phyloP scores from a whole-genome alignment of 768 basidiomycete species.

The Boletus subcaerulescens region DNA sequence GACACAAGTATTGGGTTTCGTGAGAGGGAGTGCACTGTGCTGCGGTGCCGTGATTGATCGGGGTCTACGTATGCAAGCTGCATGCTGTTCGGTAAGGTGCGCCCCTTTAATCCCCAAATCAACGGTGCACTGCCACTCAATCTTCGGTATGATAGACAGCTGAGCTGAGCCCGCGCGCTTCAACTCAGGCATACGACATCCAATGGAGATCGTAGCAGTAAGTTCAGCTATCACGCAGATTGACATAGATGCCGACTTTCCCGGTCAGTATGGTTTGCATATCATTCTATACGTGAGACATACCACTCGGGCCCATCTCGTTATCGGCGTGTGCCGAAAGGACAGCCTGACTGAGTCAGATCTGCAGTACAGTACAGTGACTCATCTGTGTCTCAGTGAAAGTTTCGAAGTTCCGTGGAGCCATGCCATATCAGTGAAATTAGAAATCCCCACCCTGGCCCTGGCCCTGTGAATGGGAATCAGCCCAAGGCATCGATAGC shows the following conservation, averaged over 20 bases:
- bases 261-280: not conserved
- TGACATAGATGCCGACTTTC: not conserved
- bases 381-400: not conserved
- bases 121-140: conserved; percentile 23
- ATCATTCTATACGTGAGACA: not conserved
- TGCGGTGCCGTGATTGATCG: conserved; percentile 21
- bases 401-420: conserved; percentile 8
- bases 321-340: not conserved
- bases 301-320: not conserved
- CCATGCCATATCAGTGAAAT: conserved; percentile 7
- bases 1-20: conserved; percentile 16
- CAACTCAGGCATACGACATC: not conserved
- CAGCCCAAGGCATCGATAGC: not conserved
- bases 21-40: conserved; percentile 7
- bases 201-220: not conserved
- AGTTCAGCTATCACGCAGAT: not conserved
- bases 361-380: not conserved
- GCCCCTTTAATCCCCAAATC: conserved; percentile 12
- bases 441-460: not conserved
- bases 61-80: not conserved
- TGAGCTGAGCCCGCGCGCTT: not conserved
- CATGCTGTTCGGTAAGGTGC: conserved; percentile 13
- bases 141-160: not conserved
- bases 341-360: not conserved
- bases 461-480: conserved; percentile 6